Percentiles rank a stretch among this genome's conserved stretches.
phyloP scores from a whole-genome alignment of 495 filamentous ascomycete species.

The Penicillium bovifimosum region DNA sequence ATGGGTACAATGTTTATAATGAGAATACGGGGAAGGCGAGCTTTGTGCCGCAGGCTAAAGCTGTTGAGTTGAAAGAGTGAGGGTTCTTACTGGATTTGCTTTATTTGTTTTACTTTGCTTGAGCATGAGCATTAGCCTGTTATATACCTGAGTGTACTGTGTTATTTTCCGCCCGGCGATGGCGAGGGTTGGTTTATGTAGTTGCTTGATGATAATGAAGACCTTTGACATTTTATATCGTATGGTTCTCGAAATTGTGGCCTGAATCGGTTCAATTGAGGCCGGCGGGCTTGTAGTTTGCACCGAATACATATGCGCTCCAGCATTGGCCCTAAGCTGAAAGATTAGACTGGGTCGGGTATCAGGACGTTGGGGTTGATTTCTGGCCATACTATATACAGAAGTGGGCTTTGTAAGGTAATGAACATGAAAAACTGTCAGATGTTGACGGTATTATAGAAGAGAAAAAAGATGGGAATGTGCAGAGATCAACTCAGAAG shows the following conservation, averaged over 20 bases:
- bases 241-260: background rate
- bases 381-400: background rate
- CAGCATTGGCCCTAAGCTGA: too few relatives aligned
- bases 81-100: background rate
- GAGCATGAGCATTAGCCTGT: constrained; percentile 1
- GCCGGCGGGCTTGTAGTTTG: too few relatives aligned
- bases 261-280: background rate
- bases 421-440: background rate
- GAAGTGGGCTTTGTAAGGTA: background rate
- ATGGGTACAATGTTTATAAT: constrained; percentile 71
- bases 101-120: background rate
- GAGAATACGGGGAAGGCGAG: constrained; percentile 54
- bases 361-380: background rate
- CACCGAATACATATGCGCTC: too few relatives aligned
- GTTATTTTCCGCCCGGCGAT: background rate
- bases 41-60: constrained; percentile 28
- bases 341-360: background rate
- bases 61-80: constrained; percentile 6
- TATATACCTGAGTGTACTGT: background rate
- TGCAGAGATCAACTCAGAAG: background rate
- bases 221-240: background rate
- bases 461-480: background rate
- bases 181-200: background rate
- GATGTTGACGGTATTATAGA: background rate
- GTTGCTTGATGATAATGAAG: background rate